Conservation (phyloP, 2,329 filamentous ascomycete species). For the Emergomyces orientalis region DNA sequence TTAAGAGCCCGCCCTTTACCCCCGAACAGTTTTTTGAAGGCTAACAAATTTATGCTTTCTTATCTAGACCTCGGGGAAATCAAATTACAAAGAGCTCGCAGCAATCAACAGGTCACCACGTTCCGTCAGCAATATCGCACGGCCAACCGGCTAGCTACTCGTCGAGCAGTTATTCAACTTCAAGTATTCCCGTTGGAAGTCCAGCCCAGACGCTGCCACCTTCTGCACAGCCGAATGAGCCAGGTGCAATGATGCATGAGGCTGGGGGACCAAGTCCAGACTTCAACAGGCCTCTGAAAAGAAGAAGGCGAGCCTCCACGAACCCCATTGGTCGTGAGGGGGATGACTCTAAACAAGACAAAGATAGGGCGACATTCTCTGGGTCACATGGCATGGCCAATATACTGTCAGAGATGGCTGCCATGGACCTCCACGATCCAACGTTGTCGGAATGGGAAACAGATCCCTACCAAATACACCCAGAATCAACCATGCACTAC, state of each 20-base stretch:
- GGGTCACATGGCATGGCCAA: constrained; percentile 23
- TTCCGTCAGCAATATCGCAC: neutral
- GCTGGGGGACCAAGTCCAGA: neutral
- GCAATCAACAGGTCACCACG: neutral
- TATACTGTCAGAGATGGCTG: constrained; percentile 25
- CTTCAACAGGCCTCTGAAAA: constrained; percentile 1
- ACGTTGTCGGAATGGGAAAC: constrained; percentile 36
- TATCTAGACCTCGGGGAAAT: constrained; percentile 24
- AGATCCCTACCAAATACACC: constrained; percentile 47
- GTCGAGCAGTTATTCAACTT: neutral
- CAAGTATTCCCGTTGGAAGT: neutral
- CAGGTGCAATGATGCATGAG: neutral
- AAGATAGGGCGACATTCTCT: constrained; percentile 13
- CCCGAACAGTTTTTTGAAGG: constrained; percentile 6
- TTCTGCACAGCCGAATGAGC: neutral
- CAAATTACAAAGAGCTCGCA: constrained; percentile 18
- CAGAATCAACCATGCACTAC: constrained; percentile 43
- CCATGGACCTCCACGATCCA: constrained; percentile 24
- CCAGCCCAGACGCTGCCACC: neutral
- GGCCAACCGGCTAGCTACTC: neutral
- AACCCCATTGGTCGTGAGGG: neutral
- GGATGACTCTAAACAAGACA: neutral
- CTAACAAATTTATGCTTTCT: constrained; percentile 16
- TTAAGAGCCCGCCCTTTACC: constrained; percentile 21
- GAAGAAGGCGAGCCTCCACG: constrained; percentile 4